Evolutionary conservation across 306 rosid species (phyloP).

Genomic region (Prunus fruticosa): DNA sequence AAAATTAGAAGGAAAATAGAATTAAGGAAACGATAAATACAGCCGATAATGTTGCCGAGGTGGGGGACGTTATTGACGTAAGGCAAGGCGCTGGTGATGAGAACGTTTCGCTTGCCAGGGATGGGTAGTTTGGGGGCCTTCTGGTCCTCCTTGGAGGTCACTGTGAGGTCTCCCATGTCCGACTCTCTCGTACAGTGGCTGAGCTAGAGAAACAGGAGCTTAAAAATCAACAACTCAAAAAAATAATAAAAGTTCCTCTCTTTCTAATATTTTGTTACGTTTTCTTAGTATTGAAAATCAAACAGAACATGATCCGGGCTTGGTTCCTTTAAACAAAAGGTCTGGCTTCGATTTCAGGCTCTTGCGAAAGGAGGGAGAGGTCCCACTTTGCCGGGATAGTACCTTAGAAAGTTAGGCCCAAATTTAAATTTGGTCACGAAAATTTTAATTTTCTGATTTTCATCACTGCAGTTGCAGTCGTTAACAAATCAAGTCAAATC

Average conservation of each 20-base stretch:
- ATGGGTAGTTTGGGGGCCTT: slow-evolving; percentile 62
- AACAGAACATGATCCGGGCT: no score
- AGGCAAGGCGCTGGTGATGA: slow-evolving; percentile 95
- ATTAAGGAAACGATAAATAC: slow-evolving; percentile 20
- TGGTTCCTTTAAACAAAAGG: no score
- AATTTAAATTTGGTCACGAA: no score
- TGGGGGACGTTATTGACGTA: slow-evolving; percentile 97
- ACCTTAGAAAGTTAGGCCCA: no score
- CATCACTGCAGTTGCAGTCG: no score
- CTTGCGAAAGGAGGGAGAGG: no score
- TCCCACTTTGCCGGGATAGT: no score
- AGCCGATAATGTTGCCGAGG: slow-evolving; percentile 91
- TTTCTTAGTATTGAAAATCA: neutral
- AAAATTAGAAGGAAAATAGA: slow-evolving; percentile 4
- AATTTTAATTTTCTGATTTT: no score
- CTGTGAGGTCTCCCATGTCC: slow-evolving; percentile 34
- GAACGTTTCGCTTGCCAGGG: slow-evolving; percentile 77
- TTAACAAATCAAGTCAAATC: no score
- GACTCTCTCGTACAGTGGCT: no score
- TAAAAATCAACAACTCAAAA: neutral
- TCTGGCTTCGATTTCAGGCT: no score
- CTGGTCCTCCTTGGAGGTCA: neutral
- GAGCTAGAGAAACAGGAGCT: neutral
- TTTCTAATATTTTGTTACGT: neutral
- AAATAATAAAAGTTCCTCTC: neutral